Evolutionary conservation across 2,329 filamentous ascomycete species (phyloP), one percentile per base, ranked within the genome.

Genomic region (Aureobasidium uvarum): DNA sequence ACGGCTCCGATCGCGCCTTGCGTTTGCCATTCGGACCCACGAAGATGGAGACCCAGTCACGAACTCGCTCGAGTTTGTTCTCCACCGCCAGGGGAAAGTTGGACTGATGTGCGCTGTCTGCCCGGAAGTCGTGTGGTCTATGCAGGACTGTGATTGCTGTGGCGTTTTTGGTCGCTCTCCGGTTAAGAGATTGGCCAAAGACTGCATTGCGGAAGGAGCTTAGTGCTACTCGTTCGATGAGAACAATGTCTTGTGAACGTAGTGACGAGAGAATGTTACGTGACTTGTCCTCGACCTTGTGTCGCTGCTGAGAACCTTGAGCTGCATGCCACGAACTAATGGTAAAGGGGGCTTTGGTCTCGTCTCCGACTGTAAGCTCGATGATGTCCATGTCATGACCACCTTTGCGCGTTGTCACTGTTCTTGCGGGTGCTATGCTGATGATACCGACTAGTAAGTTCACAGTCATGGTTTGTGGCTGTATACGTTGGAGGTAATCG

Each of bases 381-480:
- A 94, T 79, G 3, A 96, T 81, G 6, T 89, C 84, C 60, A 88
- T 81, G 50, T 81, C 76, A 62, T 58, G 63, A 39, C 38, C 65
- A 62, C 78, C 80, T 72, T 80, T 80, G 78, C 84, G 88, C 0
- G 92, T 91, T 36, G 81, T 84, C 23, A 96, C 85, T 2, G 83
- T 83, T 28, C 90, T 86, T 1, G 89, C 82, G 43, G 86, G 82
- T 0, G 88, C 83, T 56, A 92, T 83, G 14, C 89, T 86, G 67
- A 96, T 88, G 54, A 97, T 81, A 3, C 89, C 91, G 13, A 87
- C 90, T n/a, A 97, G 84, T 6, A 96, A 75, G 74, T 92, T 92
- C 31, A 93, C 85, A 0, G 91, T 92, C 73, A 93, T 86, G 0
- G 91, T 96, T 73, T 92, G 89, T 0, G 92, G 93, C 36, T 83